These are phyloP conservation scores for Vanrija sp. DNA, from an alignment of 1,284 basidiomycete species.

Conservation along the genomic window DNA sequence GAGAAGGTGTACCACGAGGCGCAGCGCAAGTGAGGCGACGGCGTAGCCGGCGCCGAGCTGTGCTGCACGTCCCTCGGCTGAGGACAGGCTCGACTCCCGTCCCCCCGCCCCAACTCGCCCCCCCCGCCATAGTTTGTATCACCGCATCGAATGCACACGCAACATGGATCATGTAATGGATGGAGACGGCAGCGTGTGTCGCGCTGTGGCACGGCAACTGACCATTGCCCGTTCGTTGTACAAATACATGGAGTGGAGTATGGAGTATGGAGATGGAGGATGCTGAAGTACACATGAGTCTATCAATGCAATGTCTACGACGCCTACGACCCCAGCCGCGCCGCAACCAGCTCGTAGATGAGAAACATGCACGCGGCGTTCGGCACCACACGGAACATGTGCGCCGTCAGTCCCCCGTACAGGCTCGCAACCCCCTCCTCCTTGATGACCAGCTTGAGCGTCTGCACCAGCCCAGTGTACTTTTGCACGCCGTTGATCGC, in stretches of 20 bases:
- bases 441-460: constrained; percentile 73
- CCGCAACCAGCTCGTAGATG: constrained; percentile 50
- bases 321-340: constrained; percentile 26
- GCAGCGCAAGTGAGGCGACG: constrained; percentile 49
- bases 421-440: constrained; percentile 75
- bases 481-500: constrained; percentile 57
- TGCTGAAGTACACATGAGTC: neutral
- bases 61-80: neutral
- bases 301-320: neutral
- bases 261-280: constrained; percentile 5
- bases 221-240: too few species aligned
- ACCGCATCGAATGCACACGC: too few species aligned
- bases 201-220: too few species aligned
- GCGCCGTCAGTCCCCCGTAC: constrained; percentile 90
- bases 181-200: too few species aligned
- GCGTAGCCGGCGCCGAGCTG: neutral
- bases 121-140: neutral
- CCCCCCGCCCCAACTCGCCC: neutral
- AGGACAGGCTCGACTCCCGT: neutral
- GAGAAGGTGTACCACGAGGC: constrained; percentile 77
- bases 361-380: constrained; percentile 92
- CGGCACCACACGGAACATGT: constrained; percentile 92
- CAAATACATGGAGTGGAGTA: constrained; percentile 18
- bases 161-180: too few species aligned
- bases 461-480: constrained; percentile 83